Base-by-base conservation (phyloP, 306 rosid species). In the Quercus gilva region DNA sequence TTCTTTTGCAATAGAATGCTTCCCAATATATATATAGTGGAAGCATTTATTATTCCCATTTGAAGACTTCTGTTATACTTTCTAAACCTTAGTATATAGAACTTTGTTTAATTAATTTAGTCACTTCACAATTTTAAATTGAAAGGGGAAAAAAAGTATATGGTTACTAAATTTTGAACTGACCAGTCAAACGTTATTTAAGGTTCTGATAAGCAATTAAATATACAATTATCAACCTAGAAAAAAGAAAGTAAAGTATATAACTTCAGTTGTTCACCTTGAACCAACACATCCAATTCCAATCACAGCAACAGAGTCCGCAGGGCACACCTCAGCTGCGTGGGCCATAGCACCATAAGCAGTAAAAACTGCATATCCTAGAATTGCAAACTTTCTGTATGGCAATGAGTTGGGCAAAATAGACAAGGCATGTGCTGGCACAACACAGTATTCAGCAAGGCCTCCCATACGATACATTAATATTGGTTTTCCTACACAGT, bases 331-430 rank as follows among this genome's bases (percentile, higher is more conserved):
- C 87, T 91, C 72, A 76, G 97, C 99, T 0, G 96, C 97, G 86
- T 95, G 97, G 76, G 97, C 95, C 99, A 95, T 92, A 35, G 99
- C 97, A 56, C 98, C 99, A 80, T 92, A 95, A 52, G 97, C 98
- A 80, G 97, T 92, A 85, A 95, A 92, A 63, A 91, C 96, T n/a
- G 99, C 99, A 78, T 98, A 92, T 71, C 99, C 99, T 61, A 94
- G 78, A 84, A 94, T 89, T 79, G 97, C 97, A 75, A 98, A 92
- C 79, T 5, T 77, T 5, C 84, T 74, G 64, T 88, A 92, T 65
- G 99, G 97, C 91, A 95, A 74, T 51, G 96, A 87, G 43, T 85
- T 65, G 1, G 99, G 97, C 74, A 95, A 82, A 63, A 87, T 75
- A 65, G 91, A 10, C 86, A 95, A 80, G 17, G 84, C 99, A 90